Base-by-base conservation (phyloP, 331 rosid species). In the Prunus yedoensis region DNA sequence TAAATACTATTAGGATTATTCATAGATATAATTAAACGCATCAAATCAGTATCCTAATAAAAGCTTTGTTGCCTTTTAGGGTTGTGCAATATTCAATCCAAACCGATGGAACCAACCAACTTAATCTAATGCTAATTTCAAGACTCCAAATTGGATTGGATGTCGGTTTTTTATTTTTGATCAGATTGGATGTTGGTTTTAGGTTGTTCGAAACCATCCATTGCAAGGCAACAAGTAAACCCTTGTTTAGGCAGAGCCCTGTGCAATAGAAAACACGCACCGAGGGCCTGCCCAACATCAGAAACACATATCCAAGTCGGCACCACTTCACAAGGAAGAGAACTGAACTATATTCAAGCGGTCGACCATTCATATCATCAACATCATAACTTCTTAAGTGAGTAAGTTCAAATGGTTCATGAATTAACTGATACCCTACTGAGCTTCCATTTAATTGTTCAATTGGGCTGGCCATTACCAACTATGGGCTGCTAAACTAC, bases 181-280 rank as follows among this genome's bases (percentile, higher is more conserved):
- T 23, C 25, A 23, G 25, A 23, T 23, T 23, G 25, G 25, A 23
- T 23, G 25, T 23, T 23, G 25, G 1, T 23, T 32, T 32, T 32
- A 32, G 38, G 38, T 32, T 32, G 38, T 32, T 32, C 38, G 38
- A 32, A 32, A 32, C 38, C 38, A 65, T 90, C 96, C 97, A 94
- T 84, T 32, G 97, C 91, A 79, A 90, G 90, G 91, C 97, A n/a
- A n/a, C n/a, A n/a, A n/a, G n/a, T n/a, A n/a, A n/a, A n/a, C n/a
- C n/a, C n/a, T n/a, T n/a, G n/a, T 80, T 86, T 86, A 68, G 99
- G 97, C 46, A 94, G 82, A 46, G 91, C 73, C 75, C 85, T 89
- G 45, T 25, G 93, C 93, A 76, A 95, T 89, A 23, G 91, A 81
- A 82, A 92, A 90, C 78, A 92, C 93, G 49, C 97, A 92, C 66